Base-by-base conservation (phyloP, 208 protist genomes). In the Herpetomonas samuelpessoai region DNA sequence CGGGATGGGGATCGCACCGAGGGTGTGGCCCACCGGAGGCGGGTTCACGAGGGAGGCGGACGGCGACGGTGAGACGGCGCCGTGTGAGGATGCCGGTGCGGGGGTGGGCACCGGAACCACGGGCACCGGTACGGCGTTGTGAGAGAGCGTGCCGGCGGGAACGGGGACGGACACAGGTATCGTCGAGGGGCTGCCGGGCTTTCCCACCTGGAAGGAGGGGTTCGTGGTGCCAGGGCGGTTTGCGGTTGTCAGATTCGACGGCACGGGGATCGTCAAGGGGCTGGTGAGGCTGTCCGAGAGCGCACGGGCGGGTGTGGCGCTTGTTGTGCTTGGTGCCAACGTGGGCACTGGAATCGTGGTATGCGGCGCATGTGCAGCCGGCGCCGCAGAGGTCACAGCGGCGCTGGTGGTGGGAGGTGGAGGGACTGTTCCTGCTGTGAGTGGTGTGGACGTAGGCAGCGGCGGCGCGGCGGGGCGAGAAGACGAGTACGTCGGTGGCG, bases 191-290 rank as follows among this genome's bases (percentile, higher is more conserved):
- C 19, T 56, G 21, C 47, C 47, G 18, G 18, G 45, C 9, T 49
- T n/a, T 45, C 45, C 21, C 35, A 41, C 14, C 35, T 41, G 35
- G 14, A 41, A 41, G 35, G 9, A 18, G 9, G 57, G 47, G 25
- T 47, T 18, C 25, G 60, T 46, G 47, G n/a, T 54, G 31, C 30
- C 26, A 24, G 0, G 46, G 41, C 30, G 19, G 48, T 26, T 26
- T 21, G 4, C 19, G 14, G 21, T 38, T 27, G 7, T 19, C 19
- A 54, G 9, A 45, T 22, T 55, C 6, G 61, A 27, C 2, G 79
- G 79, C 0, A 81, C 69, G 2, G 79, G 79, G 28, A 85, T 77
- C 62, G 54, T 69, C 22, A 80, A 56, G 29, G 65, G 65, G 39
- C 65, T 67, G 59, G 49, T 68, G 48, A 58, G 64, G 19, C 60